A percentile compares a stretch with the other conserved stretches of the same genome.
Evolutionary conservation across 306 rosid species (phyloP).

Genomic region (Dryas alaskensis): DNA sequence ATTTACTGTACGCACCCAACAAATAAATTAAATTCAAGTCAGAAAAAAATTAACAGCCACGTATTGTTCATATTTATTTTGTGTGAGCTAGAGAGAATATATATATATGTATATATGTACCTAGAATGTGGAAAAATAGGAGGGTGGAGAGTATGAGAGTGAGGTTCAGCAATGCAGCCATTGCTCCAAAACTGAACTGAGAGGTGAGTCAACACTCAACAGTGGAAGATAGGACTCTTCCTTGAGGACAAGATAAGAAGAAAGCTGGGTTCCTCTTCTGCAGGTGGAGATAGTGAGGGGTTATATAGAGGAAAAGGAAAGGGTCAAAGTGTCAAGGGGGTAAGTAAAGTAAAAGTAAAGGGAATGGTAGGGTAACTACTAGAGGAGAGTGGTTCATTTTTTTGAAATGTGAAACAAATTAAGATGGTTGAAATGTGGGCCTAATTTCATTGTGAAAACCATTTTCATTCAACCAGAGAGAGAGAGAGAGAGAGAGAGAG

Average conservation of each 20-base stretch:
- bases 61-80: background rate
- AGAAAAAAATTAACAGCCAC: background rate
- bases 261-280: background rate
- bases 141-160: slow-evolving; percentile 32
- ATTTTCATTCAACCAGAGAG: background rate
- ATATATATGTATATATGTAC: slow-evolving; percentile 17
- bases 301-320: slow-evolving; percentile 24
- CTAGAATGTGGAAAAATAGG: slow-evolving; percentile 36
- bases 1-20: slow-evolving; percentile 12
- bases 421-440: slow-evolving; percentile 17
- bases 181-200: background rate
- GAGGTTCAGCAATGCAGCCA: slow-evolving; percentile 37
- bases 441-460: background rate
- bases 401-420: background rate
- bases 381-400: background rate
- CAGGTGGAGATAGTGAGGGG: background rate
- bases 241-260: background rate
- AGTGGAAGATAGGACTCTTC: too few species aligned
- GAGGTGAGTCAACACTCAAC: too few species aligned
- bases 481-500: background rate
- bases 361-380: background rate
- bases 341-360: background rate
- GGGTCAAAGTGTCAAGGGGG: background rate
- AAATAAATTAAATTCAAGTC: background rate
- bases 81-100: background rate